Conservation (phyloP, 768 basidiomycete species). For the Chiua virens region DNA sequence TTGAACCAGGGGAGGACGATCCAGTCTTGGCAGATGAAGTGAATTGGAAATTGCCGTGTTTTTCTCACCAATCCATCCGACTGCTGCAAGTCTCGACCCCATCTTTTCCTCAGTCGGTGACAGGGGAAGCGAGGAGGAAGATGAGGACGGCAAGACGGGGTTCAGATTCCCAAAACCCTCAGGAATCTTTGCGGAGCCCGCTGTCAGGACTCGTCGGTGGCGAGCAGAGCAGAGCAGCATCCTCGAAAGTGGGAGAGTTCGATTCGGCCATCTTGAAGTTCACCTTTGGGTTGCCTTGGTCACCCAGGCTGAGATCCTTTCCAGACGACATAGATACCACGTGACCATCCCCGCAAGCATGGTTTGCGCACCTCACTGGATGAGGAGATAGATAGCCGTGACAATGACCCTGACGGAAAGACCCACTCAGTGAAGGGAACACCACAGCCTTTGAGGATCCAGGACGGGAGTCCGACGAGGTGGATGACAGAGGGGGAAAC, state of each 20-base stretch:
- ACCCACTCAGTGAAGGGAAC: conserved; percentile 26
- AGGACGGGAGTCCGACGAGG: neutral
- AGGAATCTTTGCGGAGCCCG: conserved; percentile 23
- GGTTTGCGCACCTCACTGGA: conserved; percentile 3
- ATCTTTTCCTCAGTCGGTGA: too few relatives aligned
- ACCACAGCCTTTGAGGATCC: conserved; percentile 13
- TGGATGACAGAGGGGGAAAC: conserved; percentile 2
- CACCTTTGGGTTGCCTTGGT: conserved; percentile 3
- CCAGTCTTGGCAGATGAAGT: too few relatives aligned
- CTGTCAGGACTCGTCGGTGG: conserved; percentile 5
- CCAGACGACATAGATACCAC: neutral
- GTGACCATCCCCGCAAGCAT: conserved; percentile 10
- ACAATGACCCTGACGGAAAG: conserved; percentile 16
- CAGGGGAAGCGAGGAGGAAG: too few relatives aligned
- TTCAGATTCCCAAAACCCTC: conserved; percentile 28
- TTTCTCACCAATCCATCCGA: too few relatives aligned
- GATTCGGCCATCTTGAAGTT: neutral
- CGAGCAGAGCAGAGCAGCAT: conserved; percentile 2
- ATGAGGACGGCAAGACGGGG: too few relatives aligned
- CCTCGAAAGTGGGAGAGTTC: neutral
- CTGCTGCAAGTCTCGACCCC: too few relatives aligned
- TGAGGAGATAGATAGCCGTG: neutral
- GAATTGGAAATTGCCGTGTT: too few relatives aligned
- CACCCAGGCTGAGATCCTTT: neutral
- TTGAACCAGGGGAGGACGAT: conserved; percentile 16